Evolutionary conservation across 208 protist species (phyloP).

Genomic region (Leishmania lainsoni): DNA sequence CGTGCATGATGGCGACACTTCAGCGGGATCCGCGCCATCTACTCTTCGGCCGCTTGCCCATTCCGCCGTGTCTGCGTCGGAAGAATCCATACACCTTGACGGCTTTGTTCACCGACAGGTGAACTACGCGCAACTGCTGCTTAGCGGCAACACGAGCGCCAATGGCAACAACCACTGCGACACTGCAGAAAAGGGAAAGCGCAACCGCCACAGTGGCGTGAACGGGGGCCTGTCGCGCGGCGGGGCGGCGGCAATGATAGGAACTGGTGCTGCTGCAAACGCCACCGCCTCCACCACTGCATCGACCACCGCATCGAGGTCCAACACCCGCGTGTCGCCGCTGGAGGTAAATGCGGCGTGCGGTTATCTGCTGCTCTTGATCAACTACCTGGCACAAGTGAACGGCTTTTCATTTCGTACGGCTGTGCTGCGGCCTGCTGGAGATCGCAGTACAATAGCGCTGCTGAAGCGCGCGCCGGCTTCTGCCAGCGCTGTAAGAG

Average conservation of each 20-base stretch:
- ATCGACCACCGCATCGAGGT: conserved; percentile 7
- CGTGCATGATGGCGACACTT: not conserved
- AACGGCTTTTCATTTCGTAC: conserved; percentile 46
- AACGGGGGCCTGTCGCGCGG: not conserved
- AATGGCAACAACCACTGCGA: not conserved
- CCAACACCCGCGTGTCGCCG: conserved; percentile 38
- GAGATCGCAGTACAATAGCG: conserved; percentile 54
- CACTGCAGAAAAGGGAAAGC: not conserved
- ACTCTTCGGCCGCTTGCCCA: not conserved
- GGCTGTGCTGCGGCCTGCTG: conserved; percentile 50
- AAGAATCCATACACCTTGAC: conserved; percentile 19
- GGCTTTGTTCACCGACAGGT: conserved; percentile 25
- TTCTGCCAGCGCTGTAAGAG: not conserved
- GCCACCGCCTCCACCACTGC: not conserved
- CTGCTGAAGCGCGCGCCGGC: conserved; percentile 26
- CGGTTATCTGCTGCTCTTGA: conserved; percentile 55
- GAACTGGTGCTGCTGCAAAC: not conserved
- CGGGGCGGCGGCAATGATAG: not conserved
- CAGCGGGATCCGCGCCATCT: not conserved
- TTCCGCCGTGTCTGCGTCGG: not conserved
- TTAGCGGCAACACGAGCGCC: conserved; percentile 30
- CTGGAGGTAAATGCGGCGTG: conserved; percentile 78
- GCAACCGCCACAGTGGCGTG: not conserved
- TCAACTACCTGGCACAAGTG: conserved; percentile 44
- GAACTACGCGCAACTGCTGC: conserved; percentile 29